phyloP scores from a whole-genome alignment of 1,284 basidiomycete species.

The Ganoderma boninense region DNA sequence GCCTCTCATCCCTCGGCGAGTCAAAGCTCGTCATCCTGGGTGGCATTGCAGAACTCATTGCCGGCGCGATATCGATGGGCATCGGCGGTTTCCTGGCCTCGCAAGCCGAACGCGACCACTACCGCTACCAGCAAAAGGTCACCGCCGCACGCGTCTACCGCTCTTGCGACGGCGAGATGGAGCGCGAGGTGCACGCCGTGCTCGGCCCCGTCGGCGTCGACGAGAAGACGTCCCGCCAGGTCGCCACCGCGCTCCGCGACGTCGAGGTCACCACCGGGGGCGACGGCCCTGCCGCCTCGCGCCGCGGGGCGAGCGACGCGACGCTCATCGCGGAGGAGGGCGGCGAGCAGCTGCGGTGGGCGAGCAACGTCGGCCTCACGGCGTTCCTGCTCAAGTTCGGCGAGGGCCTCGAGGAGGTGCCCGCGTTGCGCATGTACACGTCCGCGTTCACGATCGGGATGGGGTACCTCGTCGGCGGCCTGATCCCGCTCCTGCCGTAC shows the following conservation, averaged over 20 bases:
- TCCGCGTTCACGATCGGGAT: constrained; percentile 94
- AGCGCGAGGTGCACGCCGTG: constrained; percentile 91
- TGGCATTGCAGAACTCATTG: constrained; percentile 92
- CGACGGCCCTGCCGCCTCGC: constrained; percentile 31
- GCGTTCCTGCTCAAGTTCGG: constrained; percentile 95
- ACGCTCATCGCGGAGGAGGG: constrained; percentile 54
- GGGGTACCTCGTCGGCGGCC: constrained; percentile 86
- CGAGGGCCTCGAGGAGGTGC: constrained; percentile 84
- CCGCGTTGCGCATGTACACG: constrained; percentile 61
- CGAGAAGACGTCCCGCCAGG: constrained; percentile 79
- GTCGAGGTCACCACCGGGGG: constrained; percentile 60
- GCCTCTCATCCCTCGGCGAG: constrained; percentile 90
- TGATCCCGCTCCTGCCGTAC: constrained; percentile 91
- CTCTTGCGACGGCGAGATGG: constrained; percentile 94
- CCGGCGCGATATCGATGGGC: constrained; percentile 97
- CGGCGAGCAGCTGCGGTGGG: constrained; percentile 58
- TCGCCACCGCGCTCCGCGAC: constrained; percentile 78
- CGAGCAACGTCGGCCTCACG: constrained; percentile 82
- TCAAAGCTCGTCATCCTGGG: constrained; percentile 91
- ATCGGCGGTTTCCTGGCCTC: constrained; percentile 97
- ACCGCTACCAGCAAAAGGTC: constrained; percentile 80
- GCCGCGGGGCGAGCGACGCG: constrained; percentile 41
- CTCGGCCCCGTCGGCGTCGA: constrained; percentile 92
- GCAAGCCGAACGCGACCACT: constrained; percentile 95
- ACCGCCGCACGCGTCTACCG: constrained; percentile 86